Conservation (phyloP, 2,329 filamentous ascomycete species). For the Hymenoscyphus scutula region DNA sequence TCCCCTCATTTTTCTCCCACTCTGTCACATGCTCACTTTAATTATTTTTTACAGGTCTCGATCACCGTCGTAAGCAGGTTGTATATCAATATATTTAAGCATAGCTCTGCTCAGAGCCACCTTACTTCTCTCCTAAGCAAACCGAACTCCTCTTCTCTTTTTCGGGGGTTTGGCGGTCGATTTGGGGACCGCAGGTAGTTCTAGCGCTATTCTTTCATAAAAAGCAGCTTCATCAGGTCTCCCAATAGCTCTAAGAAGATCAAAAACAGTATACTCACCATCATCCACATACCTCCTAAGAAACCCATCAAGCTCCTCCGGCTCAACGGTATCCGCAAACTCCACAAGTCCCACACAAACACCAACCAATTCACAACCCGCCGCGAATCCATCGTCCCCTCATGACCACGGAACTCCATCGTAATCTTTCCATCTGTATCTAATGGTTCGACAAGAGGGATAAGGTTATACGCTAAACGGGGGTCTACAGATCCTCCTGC, state of each 20-base stretch:
- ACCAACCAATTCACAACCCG: background rate
- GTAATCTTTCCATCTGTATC: background rate
- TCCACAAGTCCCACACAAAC: slow-evolving; percentile 1
- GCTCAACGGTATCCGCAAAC: background rate
- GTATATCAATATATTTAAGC: too few species aligned
- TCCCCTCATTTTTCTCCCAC: too few species aligned
- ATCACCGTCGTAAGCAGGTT: too few species aligned
- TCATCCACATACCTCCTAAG: background rate
- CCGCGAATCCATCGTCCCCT: background rate
- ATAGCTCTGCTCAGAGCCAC: too few species aligned
- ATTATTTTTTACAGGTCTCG: too few species aligned
- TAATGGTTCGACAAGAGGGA: background rate
- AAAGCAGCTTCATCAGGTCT: background rate
- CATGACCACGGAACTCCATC: background rate
- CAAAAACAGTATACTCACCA: background rate
- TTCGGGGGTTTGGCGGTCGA: too few species aligned
- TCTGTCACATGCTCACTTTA: too few species aligned
- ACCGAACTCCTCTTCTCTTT: too few species aligned
- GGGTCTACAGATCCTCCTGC: too few species aligned
- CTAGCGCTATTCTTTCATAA: background rate
- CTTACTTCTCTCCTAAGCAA: too few species aligned
- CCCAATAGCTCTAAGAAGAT: background rate
- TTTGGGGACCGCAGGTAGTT: too few species aligned
- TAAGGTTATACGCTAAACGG: background rate
- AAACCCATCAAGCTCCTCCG: background rate